Percentiles rank a stretch among this genome's conserved stretches.
Evolutionary conservation across 2,329 filamentous ascomycete genomes (phyloP).

Genomic region (Trichoderma sp.): DNA sequence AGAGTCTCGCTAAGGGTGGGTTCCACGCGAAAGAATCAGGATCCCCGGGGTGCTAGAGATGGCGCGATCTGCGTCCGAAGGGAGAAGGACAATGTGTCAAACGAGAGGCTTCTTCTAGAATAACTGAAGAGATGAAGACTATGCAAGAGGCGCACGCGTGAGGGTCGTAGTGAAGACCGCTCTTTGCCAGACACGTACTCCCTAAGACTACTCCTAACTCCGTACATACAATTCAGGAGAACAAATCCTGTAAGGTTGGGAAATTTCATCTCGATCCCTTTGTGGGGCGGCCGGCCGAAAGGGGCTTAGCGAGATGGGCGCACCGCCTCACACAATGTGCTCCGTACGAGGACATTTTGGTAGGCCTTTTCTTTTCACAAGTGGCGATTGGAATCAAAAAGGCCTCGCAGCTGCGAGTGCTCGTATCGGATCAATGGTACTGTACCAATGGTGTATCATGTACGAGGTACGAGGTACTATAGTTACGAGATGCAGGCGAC

Average conservation of each 20-base stretch:
- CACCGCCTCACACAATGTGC: constrained; percentile 7
- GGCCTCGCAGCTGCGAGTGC: neutral
- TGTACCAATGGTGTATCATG: neutral
- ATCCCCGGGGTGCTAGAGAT: neutral
- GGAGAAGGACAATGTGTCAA: constrained; percentile 5
- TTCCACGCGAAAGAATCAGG: neutral
- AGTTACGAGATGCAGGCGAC: neutral
- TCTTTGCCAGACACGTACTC: constrained; percentile 20
- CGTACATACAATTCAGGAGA: constrained; percentile 19
- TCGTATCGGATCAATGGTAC: neutral
- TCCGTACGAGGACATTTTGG: neutral
- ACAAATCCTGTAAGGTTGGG: constrained; percentile 19
- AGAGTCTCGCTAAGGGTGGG: constrained; percentile 12
- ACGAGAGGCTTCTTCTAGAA: constrained; percentile 19
- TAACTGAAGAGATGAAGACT: constrained; percentile 15
- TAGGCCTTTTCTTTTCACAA: neutral
- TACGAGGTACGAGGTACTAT: neutral
- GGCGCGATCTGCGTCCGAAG: constrained; percentile 11
- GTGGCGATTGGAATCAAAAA: neutral
- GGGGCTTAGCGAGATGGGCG: constrained; percentile 16
- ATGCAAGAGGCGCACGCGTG: constrained; percentile 9
- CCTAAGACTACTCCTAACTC: constrained; percentile 18
- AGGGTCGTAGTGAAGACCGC: constrained; percentile 18
- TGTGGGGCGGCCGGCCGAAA: constrained; percentile 8
- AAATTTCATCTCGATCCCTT: constrained; percentile 22